These are phyloP conservation scores for Lolium multiflorum DNA, from an alignment of 176 grass and related monocot species.

Conservation along the genomic window DNA sequence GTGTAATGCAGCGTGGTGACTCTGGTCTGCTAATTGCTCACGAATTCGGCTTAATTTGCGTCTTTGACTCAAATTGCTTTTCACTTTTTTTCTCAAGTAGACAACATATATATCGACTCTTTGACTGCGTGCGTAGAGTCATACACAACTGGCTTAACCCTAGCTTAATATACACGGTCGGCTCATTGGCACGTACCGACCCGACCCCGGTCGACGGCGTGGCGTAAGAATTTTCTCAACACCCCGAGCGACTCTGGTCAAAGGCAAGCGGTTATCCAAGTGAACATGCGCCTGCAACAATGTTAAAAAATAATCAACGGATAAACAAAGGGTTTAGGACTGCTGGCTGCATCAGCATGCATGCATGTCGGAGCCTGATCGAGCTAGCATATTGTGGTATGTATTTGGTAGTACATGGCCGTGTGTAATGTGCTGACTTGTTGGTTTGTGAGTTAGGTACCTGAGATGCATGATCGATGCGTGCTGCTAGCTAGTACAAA, in stretches of 20 bases:
- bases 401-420: slow-evolving; percentile 7
- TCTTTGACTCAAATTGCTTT: slow-evolving; percentile 67
- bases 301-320: slow-evolving; percentile 35
- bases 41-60: slow-evolving; percentile 5
- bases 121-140: slow-evolving; percentile 24
- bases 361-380: slow-evolving; percentile 10
- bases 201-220: background rate
- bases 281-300: background rate
- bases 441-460: background rate
- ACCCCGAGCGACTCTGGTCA: slow-evolving; percentile 38
- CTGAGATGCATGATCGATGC: slow-evolving; percentile 32
- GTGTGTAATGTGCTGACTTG: slow-evolving; percentile 7
- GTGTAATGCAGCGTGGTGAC: slow-evolving; percentile 10
- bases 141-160: slow-evolving; percentile 35
- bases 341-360: slow-evolving; percentile 20
- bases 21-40: slow-evolving; percentile 31
- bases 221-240: too few species aligned
- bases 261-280: slow-evolving; percentile 43
- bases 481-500: background rate
- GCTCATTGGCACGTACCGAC: slow-evolving; percentile 34
- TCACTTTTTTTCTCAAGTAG: background rate
- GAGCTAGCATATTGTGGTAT: slow-evolving; percentile 9
- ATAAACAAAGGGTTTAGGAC: slow-evolving; percentile 31
- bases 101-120: slow-evolving; percentile 13
- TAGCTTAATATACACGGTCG: slow-evolving; percentile 32